These are phyloP conservation scores for Pichia phayaonensis DNA, from an alignment of 805 yeast genomes.

Conservation along the genomic window DNA sequence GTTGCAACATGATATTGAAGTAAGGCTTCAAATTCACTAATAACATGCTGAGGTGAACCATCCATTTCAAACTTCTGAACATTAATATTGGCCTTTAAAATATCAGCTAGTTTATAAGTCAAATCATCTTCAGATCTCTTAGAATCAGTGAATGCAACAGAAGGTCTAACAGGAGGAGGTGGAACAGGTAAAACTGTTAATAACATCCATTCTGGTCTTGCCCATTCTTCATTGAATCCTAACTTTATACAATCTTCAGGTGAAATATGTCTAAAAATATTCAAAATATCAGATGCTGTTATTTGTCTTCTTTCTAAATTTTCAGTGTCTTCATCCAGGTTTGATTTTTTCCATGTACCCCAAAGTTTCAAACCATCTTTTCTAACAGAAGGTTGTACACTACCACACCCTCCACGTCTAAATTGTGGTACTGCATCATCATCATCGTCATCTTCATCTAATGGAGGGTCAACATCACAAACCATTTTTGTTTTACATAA, in stretches of 20 bases:
- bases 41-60: conserved; percentile 98
- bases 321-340: conserved; percentile 67
- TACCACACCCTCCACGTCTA: conserved; percentile 95
- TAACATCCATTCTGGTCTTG: conserved; percentile 98
- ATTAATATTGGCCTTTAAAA: conserved; percentile 90
- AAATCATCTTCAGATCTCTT: conserved; percentile 99
- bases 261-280: conserved; percentile 86
- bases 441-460: conserved; percentile 42
- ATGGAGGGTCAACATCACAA: conserved; percentile 87
- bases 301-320: conserved; percentile 89
- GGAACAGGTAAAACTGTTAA: conserved; percentile 98
- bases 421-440: conserved; percentile 34
- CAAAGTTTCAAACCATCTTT: conserved; percentile 91
- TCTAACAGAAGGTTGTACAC: conserved; percentile 90
- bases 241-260: conserved; percentile 71
- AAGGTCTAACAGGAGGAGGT: conserved; percentile 99
- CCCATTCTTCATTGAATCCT: conserved; percentile 92
- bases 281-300: conserved; percentile 81
- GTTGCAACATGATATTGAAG: conserved; percentile 98
- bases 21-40: conserved; percentile 91
- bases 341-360: conserved; percentile 96
- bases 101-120: conserved; percentile 95
- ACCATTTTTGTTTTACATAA: conserved; percentile 87
- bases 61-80: conserved; percentile 97
- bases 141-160: conserved; percentile 95